phyloP scores from a whole-genome alignment of 345 rosid species.

The Reutealis trisperma region DNA sequence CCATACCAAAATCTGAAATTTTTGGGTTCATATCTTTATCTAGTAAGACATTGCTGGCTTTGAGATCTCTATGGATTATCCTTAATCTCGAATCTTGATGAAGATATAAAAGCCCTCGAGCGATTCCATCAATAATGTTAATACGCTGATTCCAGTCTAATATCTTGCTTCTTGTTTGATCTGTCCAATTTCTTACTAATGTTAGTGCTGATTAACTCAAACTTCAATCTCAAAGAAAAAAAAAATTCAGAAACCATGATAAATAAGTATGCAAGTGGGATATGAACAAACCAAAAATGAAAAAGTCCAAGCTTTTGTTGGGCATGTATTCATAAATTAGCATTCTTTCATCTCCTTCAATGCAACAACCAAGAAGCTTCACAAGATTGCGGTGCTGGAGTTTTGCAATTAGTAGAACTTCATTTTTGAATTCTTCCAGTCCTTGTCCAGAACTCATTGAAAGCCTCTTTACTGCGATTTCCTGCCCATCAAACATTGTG shows the following conservation, averaged over 20 bases:
- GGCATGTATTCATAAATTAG: constrained; percentile 39
- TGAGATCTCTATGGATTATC: constrained; percentile 48
- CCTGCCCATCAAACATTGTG: constrained; percentile 28
- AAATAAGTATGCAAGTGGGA: not conserved
- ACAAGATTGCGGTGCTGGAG: constrained; percentile 45
- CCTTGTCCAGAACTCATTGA: constrained; percentile 39
- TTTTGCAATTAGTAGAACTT: constrained; percentile 29
- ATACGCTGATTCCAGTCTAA: constrained; percentile 34
- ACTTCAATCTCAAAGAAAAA: not conserved
- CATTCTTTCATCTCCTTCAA: constrained; percentile 32
- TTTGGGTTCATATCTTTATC: constrained; percentile 24
- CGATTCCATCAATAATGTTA: constrained; percentile 43
- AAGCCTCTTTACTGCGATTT: constrained; percentile 39
- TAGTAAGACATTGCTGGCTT: constrained; percentile 22
- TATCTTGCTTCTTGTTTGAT: constrained; percentile 23
- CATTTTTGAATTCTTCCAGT: constrained; percentile 34
- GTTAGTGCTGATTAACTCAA: not conserved
- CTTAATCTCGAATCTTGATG: constrained; percentile 52
- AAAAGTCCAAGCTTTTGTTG: constrained; percentile 39
- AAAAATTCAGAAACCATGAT: not conserved
- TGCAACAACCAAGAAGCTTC: constrained; percentile 41
- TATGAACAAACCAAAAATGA: constrained; percentile 30
- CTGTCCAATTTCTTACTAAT: constrained; percentile 19
- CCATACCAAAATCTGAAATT: constrained; percentile 27
- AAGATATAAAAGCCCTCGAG: constrained; percentile 51